Evolutionary conservation across 2,329 filamentous ascomycete species (phyloP), one percentile per base, ranked within the genome.

Genomic region (Apiospora sp.): DNA sequence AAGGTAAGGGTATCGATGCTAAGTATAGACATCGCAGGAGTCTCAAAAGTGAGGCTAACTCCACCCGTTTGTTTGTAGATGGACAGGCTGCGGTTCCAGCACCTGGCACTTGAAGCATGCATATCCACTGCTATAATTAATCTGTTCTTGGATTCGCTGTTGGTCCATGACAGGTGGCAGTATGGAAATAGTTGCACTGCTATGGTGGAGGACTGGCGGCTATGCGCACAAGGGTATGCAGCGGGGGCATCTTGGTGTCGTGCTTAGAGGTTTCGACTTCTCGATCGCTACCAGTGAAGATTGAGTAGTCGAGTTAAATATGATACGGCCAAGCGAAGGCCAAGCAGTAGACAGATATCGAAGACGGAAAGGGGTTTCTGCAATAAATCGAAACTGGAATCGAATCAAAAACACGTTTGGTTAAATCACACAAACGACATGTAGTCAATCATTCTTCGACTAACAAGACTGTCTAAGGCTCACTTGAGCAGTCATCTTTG

Each of bases 1-100:
- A 64, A 41, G 58, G 58, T 64, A 64, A 41, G 58, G 34, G 34
- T 64, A 41, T 37, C 54, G 58, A 41, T 64, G 30, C 58, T 64
- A 64, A 41, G 58, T 64, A 64, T 64, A 64, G 34, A 41, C 13
- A 64, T 64, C 10, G 19, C 14, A 24, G n/a, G 19, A 3, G 58
- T 64, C 58, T 64, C 58, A 41, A n/a, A 61, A 68, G 67, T 22
- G 67, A 68, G 16, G 44, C 43, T 10, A 8, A n/a, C 43, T 37
- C 67, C 67, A 44, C 67, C 41, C 34, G 43, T 48, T 46, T 30
- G 67, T 68, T 68, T 68, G n/a, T 16, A 48, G 67, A 68, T 48
- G 7, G 41, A 41, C 58, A 64, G 58, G 58, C 34, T 41, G 34
- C 58, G 19, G 34, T n/a, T 64, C 58, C 34, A 37, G 34, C 19